phyloP scores from a whole-genome alignment of 805 yeast genomes.

The Kodamaea leandrae region DNA sequence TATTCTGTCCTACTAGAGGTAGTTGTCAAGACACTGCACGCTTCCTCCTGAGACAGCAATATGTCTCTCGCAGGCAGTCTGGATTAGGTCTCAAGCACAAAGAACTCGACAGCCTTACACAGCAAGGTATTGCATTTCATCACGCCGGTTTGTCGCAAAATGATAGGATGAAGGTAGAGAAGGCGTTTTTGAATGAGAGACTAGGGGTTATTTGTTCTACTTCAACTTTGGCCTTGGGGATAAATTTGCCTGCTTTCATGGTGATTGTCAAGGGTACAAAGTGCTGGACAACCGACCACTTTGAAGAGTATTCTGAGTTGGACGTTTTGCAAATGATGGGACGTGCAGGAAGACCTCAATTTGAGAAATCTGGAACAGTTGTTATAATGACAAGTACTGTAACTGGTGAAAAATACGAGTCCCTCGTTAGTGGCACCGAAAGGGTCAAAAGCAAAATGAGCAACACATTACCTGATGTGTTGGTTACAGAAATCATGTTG shows the following conservation, averaged over 20 bases:
- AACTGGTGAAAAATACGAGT: conserved; percentile 37
- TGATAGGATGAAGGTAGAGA: conserved; percentile 49
- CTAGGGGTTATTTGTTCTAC: conserved; percentile 52
- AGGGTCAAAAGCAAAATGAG: conserved; percentile 44
- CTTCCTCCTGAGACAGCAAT: conserved; percentile 24
- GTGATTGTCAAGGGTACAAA: conserved; percentile 64
- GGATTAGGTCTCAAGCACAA: conserved; percentile 14
- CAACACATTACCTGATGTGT: conserved; percentile 11
- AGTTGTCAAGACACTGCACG: conserved; percentile 48
- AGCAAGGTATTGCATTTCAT: conserved; percentile 49
- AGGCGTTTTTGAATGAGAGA: conserved; percentile 40
- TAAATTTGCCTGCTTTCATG: conserved; percentile 58
- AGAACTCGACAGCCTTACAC: conserved; percentile 21
- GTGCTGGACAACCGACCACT: conserved; percentile 49
- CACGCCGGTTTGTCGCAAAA: conserved; percentile 54
- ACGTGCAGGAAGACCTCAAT: conserved; percentile 62
- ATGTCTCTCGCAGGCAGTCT: not conserved
- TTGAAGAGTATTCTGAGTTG: conserved; percentile 51
- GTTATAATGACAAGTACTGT: conserved; percentile 45
- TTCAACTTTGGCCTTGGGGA: conserved; percentile 60
- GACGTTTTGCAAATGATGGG: conserved; percentile 49
- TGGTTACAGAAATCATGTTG: conserved; percentile 20
- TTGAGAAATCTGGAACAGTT: conserved; percentile 50
- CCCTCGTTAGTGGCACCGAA: conserved; percentile 27
- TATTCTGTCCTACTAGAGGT: conserved; percentile 55